Base-by-base conservation (phyloP, 1,139 yeast species). In the Blastobotrys proliferans region DNA sequence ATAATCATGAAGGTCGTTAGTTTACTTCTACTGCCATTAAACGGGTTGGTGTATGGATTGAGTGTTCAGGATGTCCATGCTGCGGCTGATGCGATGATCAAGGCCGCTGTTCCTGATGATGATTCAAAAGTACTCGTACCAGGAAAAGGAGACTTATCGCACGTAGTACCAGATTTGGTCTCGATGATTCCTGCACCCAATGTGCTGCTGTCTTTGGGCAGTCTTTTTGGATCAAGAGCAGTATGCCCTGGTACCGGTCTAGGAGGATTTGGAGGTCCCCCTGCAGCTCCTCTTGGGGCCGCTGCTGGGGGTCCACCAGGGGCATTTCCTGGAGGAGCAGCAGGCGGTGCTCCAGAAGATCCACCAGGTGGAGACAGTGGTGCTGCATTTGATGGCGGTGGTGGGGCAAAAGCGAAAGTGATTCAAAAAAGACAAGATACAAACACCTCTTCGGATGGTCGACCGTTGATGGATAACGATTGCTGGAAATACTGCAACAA, bases 401-500 rank as follows among this genome's bases (percentile, higher is more conserved):
- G n/a, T n/a, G n/a, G n/a, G n/a, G n/a, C n/a, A n/a, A n/a, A n/a
- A n/a, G n/a, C n/a, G n/a, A n/a, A n/a, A n/a, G n/a, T n/a, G n/a
- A n/a, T n/a, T n/a, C n/a, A n/a, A n/a, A n/a, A n/a, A n/a, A n/a
- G n/a, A n/a, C n/a, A n/a, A n/a, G n/a, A n/a, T n/a, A n/a, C n/a
- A n/a, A n/a, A n/a, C n/a, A n/a, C n/a, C n/a, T n/a, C n/a, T n/a
- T n/a, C n/a, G n/a, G n/a, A n/a, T n/a, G n/a, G n/a, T n/a, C n/a
- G n/a, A n/a, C n/a, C 14, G 13, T 24, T 31, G 21, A 21, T 45
- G 10, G 50, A 41, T 16, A 40, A 38, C 26, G 52, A 53, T 25
- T 55, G 58, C 42, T 52, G 54, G 54, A 41, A 48, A 14, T 45
- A 51, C 22, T 55, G 59, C 38, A 48, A 53, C 34, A 41, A 46